Evolutionary conservation across 2,329 filamentous ascomycete genomes (phyloP).

Genomic region (Fusarium redolens): DNA sequence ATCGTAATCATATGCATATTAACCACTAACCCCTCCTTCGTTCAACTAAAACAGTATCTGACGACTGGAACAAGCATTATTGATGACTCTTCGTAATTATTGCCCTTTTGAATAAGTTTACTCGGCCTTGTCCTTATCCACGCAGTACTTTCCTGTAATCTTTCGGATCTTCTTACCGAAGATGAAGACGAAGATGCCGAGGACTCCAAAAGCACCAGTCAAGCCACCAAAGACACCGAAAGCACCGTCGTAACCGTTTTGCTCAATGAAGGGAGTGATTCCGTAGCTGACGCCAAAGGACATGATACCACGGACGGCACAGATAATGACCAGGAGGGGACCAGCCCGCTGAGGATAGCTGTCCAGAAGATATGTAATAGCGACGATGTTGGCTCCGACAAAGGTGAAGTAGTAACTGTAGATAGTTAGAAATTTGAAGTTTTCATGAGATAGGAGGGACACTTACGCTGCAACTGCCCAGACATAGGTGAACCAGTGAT

Average conservation of each 20-base stretch:
- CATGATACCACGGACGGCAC: constrained; percentile 36
- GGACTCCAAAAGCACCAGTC: constrained; percentile 16
- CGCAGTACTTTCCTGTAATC: constrained; percentile 1
- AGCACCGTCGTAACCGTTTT: constrained; percentile 14
- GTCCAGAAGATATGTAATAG: constrained; percentile 39
- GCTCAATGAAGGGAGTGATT: constrained; percentile 32
- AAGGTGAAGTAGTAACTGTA: constrained; percentile 11
- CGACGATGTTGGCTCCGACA: constrained; percentile 36
- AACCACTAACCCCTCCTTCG: background rate
- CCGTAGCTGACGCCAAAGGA: constrained; percentile 38
- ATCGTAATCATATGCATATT: background rate
- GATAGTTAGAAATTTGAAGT: background rate
- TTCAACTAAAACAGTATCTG: too few species aligned
- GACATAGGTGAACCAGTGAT: constrained; percentile 24
- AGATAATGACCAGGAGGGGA: constrained; percentile 37
- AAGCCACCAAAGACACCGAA: constrained; percentile 12
- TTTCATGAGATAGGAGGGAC: background rate
- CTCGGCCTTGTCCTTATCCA: constrained; percentile 18
- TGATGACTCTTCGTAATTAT: rapidly evolving
- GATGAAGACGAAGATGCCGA: constrained; percentile 15
- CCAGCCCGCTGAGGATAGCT: constrained; percentile 39
- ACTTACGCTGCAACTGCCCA: constrained; percentile 21
- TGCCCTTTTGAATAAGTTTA: background rate
- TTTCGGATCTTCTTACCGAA: constrained; percentile 20
- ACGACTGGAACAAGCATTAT: rapidly evolving